Evolutionary conservation across 2,329 filamentous ascomycete species (phyloP), one percentile per base, ranked within the genome.

Genomic region (Curvularia hawaiiensis): DNA sequence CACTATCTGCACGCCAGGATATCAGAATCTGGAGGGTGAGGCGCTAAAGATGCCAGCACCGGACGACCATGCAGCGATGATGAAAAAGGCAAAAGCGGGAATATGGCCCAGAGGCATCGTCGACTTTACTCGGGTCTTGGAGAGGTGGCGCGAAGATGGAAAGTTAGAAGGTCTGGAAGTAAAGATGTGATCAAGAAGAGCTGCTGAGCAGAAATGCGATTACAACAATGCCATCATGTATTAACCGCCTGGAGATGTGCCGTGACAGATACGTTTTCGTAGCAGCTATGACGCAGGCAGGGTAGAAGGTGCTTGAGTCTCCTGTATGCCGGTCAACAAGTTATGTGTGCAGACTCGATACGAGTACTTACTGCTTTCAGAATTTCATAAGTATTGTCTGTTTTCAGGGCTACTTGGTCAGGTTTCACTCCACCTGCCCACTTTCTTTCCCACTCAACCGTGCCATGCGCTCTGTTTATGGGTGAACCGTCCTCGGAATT

Each of bases 391-490:
- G 40, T 20, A 14, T 62, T 62, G 6, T 52, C 51, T 2, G 45
- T 52, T 5, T 51, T 51, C 33, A 58, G 30, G 1, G 47, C 57
- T 4, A 60, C 47, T 2, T 44, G 49, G 30, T 58, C 38, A 3
- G 46, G 26, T 56, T 58, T 52, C 18, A 52, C 50, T 2, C 59
- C 63, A 35, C 58, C 46, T 2, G 54, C 28, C 63, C 61, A 64
- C 31, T 65, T 65, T 18, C 40, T 48, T 33, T 64, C 61, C 63
- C 63, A 64, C 43, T 58, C 50, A 4, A 60, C 28, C 24, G 24
- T 16, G 4, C 43, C 59, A 16, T 58, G 41, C 6, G 47, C 38
- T 18, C 48, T 53, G 41, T 57, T 60, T 3, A 59, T 45, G 50
- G 45, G 33, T 18, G 50, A 54, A 45, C 47, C 50, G 22, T 51